These are phyloP conservation scores for Saprolegnia diclina DNA, from an alignment of 352 stramenopile genomes.

Conservation along the genomic window DNA sequence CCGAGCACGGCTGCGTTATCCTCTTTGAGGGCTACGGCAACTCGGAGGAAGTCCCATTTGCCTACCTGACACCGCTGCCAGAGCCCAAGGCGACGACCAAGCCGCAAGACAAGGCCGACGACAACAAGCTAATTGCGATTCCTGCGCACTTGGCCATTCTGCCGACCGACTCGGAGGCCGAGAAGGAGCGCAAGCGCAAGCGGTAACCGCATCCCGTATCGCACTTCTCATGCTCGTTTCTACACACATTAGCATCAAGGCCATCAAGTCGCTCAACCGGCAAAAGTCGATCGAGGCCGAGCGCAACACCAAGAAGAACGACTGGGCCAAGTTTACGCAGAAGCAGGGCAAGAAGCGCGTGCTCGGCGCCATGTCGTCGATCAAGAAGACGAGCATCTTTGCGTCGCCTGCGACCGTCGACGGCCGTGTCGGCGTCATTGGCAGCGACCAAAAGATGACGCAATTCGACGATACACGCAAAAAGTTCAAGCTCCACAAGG, in stretches of 20 bases:
- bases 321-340: slow-evolving; percentile 81
- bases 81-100: slow-evolving; percentile 27
- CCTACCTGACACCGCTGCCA: slow-evolving; percentile 60
- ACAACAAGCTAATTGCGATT: slow-evolving; percentile 71
- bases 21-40: slow-evolving; percentile 88
- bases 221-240: background rate
- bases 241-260: slow-evolving; percentile 48
- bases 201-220: slow-evolving; percentile 26
- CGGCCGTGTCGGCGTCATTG: slow-evolving; percentile 80
- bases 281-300: slow-evolving; percentile 83
- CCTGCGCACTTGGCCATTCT: slow-evolving; percentile 79
- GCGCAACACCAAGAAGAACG: slow-evolving; percentile 75
- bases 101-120: slow-evolving; percentile 29
- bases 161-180: slow-evolving; percentile 73
- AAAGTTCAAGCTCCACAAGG: slow-evolving; percentile 47
- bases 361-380: slow-evolving; percentile 62
- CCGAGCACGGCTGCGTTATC: slow-evolving; percentile 68
- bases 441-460: slow-evolving; percentile 85
- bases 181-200: slow-evolving; percentile 83
- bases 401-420: slow-evolving; percentile 76
- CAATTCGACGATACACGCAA: slow-evolving; percentile 62
- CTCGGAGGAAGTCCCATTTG: slow-evolving; percentile 84
- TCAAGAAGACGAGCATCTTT: slow-evolving; percentile 86
- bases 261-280: slow-evolving; percentile 83
- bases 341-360: slow-evolving; percentile 73